Base-by-base conservation (phyloP, 2,329 filamentous ascomycete genomes). In the Tolypocladium album region DNA sequence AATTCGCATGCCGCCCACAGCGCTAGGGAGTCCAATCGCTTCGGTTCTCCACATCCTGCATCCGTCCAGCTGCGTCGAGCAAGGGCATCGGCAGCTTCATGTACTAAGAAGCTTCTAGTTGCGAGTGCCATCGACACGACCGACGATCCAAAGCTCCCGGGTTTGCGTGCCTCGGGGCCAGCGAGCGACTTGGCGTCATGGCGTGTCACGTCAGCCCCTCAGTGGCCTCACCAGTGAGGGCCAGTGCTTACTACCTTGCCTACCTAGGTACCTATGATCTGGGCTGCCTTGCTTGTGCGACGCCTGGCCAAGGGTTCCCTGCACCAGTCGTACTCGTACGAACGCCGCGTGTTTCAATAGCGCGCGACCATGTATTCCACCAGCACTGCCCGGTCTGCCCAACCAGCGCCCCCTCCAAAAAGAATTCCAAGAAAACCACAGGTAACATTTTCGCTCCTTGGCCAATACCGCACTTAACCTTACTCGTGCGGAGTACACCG, bases 1-100 rank as follows among this genome's bases (percentile, higher is more conserved):
- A 63, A 64, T 66, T 66, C 61, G 64, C 63, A 58, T 61, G 57
- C 53, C 47, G 31, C 15, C 24, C 24, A 27, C 27, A 3, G 24
- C 38, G 17, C 27, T 57, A 34, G 9, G 6, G 15, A 13, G 27
- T 5, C 27, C 27, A 3, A 3, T 31, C 27, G 27, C 27, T 9
- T 38, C 17, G 11, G 7, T 31, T 39, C 55, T 36, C 36, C 24
- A 39, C 55, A 31, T 6, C 50, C 17, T 36, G 31, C 31, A n/a
- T 36, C 8, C 20, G 34, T 17, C 17, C 7, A n/a, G 47, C 24
- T n/a, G 47, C 27, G 11, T 52, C 27, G 27, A 22, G 31, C 31
- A 8, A 53, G 50, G 27, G 9, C 27, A 31, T 20, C 24, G n/a
- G 50, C 3, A 34, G 50, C 17, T 34, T 17, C 50, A 5, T 53